A percentile compares a stretch with the other conserved stretches of the same genome.
These are phyloP conservation scores for Graphilbum sp. DNA, from an alignment of 2,329 filamentous ascomycete species.

Conservation along the genomic window DNA sequence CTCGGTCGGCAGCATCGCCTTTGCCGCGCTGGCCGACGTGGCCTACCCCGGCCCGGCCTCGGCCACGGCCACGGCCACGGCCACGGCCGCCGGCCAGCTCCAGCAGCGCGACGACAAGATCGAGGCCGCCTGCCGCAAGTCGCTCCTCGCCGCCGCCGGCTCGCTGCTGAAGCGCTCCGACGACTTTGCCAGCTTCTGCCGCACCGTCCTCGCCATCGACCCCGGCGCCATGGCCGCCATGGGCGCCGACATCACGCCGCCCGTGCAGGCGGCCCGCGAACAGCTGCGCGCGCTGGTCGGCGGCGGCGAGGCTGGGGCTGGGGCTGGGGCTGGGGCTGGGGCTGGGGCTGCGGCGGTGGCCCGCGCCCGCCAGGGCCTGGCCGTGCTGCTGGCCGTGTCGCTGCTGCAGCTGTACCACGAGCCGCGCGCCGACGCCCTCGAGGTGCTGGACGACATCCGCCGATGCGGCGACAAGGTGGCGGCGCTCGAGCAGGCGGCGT, in stretches of 20 bases:
- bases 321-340: too few species aligned
- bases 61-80: constrained; percentile 14
- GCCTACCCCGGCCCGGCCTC: constrained; percentile 44
- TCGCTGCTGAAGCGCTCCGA: constrained; percentile 37
- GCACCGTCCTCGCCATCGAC: constrained; percentile 36
- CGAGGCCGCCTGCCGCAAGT: constrained; percentile 35
- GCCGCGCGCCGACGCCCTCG: constrained; percentile 61
- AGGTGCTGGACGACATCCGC: constrained; percentile 67
- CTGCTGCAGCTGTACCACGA: constrained; percentile 83
- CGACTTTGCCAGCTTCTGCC: constrained; percentile 35
- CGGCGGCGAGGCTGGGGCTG: constrained; percentile 22
- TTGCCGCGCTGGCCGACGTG: constrained; percentile 36
- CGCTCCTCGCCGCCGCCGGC: constrained; percentile 41
- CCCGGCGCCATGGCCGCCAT: constrained; percentile 33
- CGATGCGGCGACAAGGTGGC: constrained; percentile 54
- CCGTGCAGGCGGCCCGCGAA: constrained; percentile 33
- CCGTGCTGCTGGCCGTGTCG: constrained; percentile 67
- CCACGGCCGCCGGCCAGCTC: constrained; percentile 15
- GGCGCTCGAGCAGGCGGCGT: constrained; percentile 5
- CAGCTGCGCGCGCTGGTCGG: constrained; percentile 34
- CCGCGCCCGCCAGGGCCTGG: constrained; percentile 46
- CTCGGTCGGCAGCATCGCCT: constrained; percentile 23
- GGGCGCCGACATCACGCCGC: constrained; percentile 36
- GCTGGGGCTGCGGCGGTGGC: constrained; percentile 14
- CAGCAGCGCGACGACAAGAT: constrained; percentile 34